phyloP scores from a whole-genome alignment of 2,329 filamentous ascomycete genomes.

The Aspergillus transmontanensis region DNA sequence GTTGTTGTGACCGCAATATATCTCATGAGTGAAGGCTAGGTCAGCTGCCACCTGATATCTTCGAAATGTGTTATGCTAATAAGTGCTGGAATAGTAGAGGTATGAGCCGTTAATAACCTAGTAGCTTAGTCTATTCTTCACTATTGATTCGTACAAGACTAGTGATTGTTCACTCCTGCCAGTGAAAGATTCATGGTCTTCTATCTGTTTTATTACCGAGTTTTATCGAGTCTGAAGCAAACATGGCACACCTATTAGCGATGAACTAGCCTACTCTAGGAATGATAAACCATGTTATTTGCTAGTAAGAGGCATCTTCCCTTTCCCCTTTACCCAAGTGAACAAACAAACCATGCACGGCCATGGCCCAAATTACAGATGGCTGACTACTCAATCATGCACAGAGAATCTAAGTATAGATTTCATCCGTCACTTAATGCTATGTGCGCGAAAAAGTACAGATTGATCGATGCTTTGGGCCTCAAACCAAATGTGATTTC shows the following conservation, averaged over 20 bases:
- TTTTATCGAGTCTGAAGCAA: background rate
- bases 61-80: background rate
- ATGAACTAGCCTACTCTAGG: background rate
- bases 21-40: background rate
- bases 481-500: too few relatives aligned
- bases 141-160: background rate
- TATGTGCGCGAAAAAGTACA: too few relatives aligned
- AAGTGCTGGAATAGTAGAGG: background rate
- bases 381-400: too few relatives aligned
- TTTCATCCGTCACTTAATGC: too few relatives aligned
- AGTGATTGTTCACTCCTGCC: background rate
- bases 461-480: too few relatives aligned
- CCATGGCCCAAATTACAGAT: too few relatives aligned
- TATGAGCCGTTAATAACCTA: background rate
- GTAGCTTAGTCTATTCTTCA: background rate
- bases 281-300: too few relatives aligned
- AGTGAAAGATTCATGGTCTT: background rate
- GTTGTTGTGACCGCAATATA: too few relatives aligned
- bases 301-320: too few relatives aligned
- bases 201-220: background rate
- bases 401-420: too few relatives aligned
- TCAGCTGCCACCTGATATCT: background rate
- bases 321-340: too few relatives aligned
- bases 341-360: too few relatives aligned
- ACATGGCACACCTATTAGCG: background rate